These are phyloP conservation scores for Ophiostoma australiae DNA, from an alignment of 2,329 filamentous ascomycete genomes.

Conservation along the genomic window DNA sequence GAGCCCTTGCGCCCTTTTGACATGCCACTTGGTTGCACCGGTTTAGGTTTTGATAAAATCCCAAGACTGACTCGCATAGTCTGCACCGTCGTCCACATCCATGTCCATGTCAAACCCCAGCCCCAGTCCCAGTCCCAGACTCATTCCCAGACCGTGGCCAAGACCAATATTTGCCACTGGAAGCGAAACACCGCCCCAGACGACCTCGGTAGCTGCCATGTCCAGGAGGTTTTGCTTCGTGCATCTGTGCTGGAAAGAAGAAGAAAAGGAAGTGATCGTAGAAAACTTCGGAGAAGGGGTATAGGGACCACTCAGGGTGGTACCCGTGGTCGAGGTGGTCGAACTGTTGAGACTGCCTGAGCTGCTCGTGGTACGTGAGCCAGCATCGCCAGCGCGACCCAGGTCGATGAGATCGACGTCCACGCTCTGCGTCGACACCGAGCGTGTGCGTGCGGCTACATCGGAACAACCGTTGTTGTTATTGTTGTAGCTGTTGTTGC, in stretches of 20 bases:
- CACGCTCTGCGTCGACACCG: neutral
- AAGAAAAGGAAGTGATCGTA: neutral
- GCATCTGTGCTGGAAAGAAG: neutral
- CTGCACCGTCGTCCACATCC: neutral
- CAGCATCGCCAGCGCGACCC: neutral
- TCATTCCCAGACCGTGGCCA: neutral
- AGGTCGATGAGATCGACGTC: neutral
- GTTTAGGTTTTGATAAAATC: neutral
- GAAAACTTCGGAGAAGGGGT: neutral
- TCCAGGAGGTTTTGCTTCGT: slow-evolving; percentile 15
- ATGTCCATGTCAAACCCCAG: neutral
- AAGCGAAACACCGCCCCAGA: slow-evolving; percentile 19
- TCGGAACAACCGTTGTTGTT: neutral
- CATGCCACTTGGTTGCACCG: neutral
- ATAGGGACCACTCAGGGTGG: neutral
- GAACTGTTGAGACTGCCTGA: neutral
- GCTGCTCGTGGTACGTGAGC: neutral
- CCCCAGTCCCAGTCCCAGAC: neutral
- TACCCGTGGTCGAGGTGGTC: neutral
- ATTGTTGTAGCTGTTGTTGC: neutral
- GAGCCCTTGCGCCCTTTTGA: neutral
- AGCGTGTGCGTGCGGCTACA: neutral
- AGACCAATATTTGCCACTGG: neutral
- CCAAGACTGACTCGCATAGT: neutral
- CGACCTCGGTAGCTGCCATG: slow-evolving; percentile 15